Evolutionary conservation across 306 rosid species (phyloP).

Genomic region (Acmispon strigosus): DNA sequence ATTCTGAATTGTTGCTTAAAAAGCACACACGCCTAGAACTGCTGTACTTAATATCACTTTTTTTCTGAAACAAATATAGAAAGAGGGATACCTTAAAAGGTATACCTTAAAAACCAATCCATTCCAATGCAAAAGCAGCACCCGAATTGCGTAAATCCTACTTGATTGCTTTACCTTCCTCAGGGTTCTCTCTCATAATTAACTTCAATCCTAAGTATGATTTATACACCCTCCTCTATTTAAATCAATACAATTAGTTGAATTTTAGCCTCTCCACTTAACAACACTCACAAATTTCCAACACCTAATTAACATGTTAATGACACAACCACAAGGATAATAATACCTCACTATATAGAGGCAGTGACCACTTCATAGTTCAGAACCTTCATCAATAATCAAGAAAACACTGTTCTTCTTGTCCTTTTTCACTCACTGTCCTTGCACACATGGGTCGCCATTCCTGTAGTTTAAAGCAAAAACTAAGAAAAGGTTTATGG

Average conservation of each 20-base stretch:
- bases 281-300: slow-evolving; percentile 18
- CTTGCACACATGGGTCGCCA: slow-evolving; percentile 69
- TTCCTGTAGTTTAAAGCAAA: slow-evolving; percentile 78
- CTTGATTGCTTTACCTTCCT: slow-evolving; percentile 75
- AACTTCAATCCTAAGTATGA: slow-evolving; percentile 81
- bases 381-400: slow-evolving; percentile 14
- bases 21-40: background rate
- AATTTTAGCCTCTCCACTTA: slow-evolving; percentile 1
- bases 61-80: background rate
- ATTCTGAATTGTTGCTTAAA: background rate
- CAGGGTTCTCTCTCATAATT: slow-evolving; percentile 9
- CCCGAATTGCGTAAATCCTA: slow-evolving; percentile 84
- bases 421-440: background rate
- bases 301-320: background rate
- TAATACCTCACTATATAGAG: background rate
- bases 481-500: slow-evolving; percentile 89
- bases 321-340: slow-evolving; percentile 19
- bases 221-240: slow-evolving; percentile 28
- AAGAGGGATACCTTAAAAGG: slow-evolving; percentile 26
- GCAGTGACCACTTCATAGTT: background rate
- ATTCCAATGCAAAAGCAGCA: slow-evolving; percentile 53
- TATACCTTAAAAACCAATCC: slow-evolving; percentile 78
- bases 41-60: background rate
- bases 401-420: slow-evolving; percentile 20
- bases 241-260: slow-evolving; percentile 41